Evolutionary conservation across 2,329 filamentous ascomycete species (phyloP).

Genomic region (Botryotinia narcissicola): DNA sequence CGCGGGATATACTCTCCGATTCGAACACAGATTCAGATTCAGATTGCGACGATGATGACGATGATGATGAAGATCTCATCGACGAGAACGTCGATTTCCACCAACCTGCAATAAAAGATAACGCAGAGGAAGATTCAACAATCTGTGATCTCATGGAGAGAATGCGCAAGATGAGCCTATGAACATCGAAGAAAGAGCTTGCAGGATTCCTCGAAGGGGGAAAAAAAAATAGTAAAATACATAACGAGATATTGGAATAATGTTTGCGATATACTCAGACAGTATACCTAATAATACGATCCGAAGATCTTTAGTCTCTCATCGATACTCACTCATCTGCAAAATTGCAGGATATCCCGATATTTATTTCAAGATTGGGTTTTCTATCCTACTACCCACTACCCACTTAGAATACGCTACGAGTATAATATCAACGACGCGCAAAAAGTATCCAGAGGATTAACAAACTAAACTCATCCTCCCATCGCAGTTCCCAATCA

Average conservation of each 20-base stretch:
- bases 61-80: neutral
- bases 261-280: no score
- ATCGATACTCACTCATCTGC: no score
- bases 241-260: neutral
- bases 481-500: neutral
- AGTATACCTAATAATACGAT: no score
- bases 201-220: no score
- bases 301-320: no score
- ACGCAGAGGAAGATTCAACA: neutral
- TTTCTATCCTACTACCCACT: no score
- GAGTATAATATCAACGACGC: neutral
- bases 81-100: neutral
- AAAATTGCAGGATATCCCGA: neutral
- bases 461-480: neutral
- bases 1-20: neutral
- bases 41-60: neutral
- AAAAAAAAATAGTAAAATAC: neutral
- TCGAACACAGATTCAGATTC: neutral
- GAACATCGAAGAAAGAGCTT: neutral
- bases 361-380: no score
- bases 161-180: neutral
- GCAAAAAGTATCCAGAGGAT: rapidly evolving
- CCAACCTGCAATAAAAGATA: neutral
- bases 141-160: neutral
- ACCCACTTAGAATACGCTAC: neutral